phyloP scores from a whole-genome alignment of 2,329 filamentous ascomycete genomes.

The Ambrosiella cleistominuta region DNA sequence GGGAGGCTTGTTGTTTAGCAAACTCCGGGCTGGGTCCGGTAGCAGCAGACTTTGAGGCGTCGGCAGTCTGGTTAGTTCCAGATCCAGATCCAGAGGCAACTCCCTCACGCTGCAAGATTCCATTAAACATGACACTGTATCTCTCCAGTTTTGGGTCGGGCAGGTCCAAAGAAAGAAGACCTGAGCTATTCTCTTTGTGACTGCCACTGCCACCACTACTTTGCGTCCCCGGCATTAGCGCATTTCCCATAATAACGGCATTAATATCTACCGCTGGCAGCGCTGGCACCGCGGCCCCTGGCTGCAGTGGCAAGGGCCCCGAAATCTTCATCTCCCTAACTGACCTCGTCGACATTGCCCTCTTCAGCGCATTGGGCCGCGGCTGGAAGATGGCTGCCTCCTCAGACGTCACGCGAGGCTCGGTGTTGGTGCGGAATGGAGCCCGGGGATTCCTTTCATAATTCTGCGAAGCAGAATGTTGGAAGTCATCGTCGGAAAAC shows the following conservation, averaged over 20 bases:
- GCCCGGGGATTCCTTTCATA: neutral
- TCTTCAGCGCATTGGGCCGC: slow-evolving; percentile 3
- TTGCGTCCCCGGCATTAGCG: neutral
- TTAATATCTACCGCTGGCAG: slow-evolving; percentile 4
- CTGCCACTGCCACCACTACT: neutral
- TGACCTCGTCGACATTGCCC: neutral
- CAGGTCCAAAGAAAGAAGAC: slow-evolving; percentile 58
- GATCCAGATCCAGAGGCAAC: neutral
- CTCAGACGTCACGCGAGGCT: slow-evolving; percentile 1
- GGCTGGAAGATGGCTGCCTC: slow-evolving; percentile 12
- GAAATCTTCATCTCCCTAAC: slow-evolving; percentile 2
- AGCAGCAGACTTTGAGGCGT: neutral
- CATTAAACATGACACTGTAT: slow-evolving; percentile 87
- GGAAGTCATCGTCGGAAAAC: neutral
- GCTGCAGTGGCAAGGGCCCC: slow-evolving; percentile 1
- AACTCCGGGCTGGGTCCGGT: neutral
- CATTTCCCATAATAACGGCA: neutral
- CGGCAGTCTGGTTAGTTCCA: neutral
- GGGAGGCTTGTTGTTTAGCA: slow-evolving; percentile 20
- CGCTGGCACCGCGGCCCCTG: neutral
- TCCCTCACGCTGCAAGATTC: slow-evolving; percentile 37
- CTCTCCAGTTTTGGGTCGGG: slow-evolving; percentile 67
- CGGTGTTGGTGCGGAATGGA: neutral
- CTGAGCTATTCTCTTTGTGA: slow-evolving; percentile 14
- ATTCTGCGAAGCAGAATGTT: neutral